phyloP scores from a whole-genome alignment of 176 grass and related monocot species.

The Elaeis guineensis region DNA sequence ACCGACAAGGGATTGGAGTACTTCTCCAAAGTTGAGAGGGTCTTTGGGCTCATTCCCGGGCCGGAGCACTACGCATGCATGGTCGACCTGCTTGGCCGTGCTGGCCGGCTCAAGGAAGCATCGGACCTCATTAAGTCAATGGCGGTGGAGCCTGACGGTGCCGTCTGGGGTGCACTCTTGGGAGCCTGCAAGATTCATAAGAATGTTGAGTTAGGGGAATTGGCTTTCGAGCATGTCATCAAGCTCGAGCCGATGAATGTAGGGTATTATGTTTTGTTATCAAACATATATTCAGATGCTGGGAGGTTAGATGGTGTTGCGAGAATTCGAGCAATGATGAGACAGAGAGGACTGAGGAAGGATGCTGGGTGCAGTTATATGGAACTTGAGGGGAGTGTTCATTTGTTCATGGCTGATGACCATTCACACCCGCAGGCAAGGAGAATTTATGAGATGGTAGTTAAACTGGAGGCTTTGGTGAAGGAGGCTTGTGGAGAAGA shows the following conservation, averaged over 20 bases:
- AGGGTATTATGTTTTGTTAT: slow-evolving; percentile 64
- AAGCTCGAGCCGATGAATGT: slow-evolving; percentile 42
- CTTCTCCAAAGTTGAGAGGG: slow-evolving; percentile 36
- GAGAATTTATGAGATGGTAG: slow-evolving; percentile 43
- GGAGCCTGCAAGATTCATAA: slow-evolving; percentile 76
- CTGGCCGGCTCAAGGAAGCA: slow-evolving; percentile 38
- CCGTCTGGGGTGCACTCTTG: slow-evolving; percentile 63
- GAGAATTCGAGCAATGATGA: slow-evolving; percentile 49
- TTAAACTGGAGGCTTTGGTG: slow-evolving; percentile 39
- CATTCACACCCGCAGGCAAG: slow-evolving; percentile 52
- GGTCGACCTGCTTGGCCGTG: slow-evolving; percentile 62
- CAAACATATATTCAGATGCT: slow-evolving; percentile 48
- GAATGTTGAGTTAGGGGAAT: slow-evolving; percentile 35
- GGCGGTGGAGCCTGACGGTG: slow-evolving; percentile 42
- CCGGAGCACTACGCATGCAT: slow-evolving; percentile 64
- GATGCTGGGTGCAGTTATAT: slow-evolving; percentile 64
- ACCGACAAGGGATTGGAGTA: slow-evolving; percentile 38
- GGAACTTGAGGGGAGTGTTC: slow-evolving; percentile 40
- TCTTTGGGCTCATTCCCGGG: slow-evolving; percentile 19
- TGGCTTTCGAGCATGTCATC: slow-evolving; percentile 39
- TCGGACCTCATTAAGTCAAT: slow-evolving; percentile 45
- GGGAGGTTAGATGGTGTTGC: slow-evolving; percentile 30
- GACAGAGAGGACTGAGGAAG: slow-evolving; percentile 47
- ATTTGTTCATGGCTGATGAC: slow-evolving; percentile 77
- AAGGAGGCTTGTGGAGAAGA: slow-evolving; percentile 3